Conservation (phyloP, 306 rosid genomes). For the Prunus fruticosa region DNA sequence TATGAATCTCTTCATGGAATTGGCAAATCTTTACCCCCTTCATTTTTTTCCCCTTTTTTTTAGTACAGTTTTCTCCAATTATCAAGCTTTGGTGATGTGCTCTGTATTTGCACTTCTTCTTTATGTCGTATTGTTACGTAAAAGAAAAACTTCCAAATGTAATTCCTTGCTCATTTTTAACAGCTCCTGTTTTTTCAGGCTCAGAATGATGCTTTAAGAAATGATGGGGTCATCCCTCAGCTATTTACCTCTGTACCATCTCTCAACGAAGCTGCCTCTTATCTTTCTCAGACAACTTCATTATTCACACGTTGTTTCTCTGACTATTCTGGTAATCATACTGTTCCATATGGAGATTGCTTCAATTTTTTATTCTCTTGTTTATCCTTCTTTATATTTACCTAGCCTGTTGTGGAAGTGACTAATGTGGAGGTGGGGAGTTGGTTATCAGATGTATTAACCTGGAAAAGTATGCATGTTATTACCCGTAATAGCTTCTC, state of each 20-base stretch:
- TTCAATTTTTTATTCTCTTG: slow-evolving; percentile 2
- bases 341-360: background rate
- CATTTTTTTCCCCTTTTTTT: background rate
- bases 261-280: slow-evolving; percentile 84
- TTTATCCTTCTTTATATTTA: background rate
- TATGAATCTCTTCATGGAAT: background rate
- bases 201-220: slow-evolving; percentile 40
- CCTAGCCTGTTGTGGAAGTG: no score
- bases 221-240: slow-evolving; percentile 71
- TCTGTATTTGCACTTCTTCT: background rate
- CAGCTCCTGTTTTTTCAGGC: slow-evolving; percentile 27
- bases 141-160: background rate
- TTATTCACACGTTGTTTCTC: slow-evolving; percentile 75
- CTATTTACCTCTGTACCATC: slow-evolving; percentile 83
- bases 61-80: background rate
- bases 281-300: slow-evolving; percentile 84
- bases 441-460: background rate
- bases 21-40: background rate
- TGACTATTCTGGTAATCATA: slow-evolving; percentile 68
- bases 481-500: background rate
- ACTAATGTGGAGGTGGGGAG: background rate
- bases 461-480: background rate
- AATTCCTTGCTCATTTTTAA: background rate
- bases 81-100: background rate
- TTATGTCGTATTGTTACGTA: background rate